These are phyloP conservation scores for Zizania latifolia DNA, from an alignment of 176 grass and related monocot species.

Conservation along the genomic window DNA sequence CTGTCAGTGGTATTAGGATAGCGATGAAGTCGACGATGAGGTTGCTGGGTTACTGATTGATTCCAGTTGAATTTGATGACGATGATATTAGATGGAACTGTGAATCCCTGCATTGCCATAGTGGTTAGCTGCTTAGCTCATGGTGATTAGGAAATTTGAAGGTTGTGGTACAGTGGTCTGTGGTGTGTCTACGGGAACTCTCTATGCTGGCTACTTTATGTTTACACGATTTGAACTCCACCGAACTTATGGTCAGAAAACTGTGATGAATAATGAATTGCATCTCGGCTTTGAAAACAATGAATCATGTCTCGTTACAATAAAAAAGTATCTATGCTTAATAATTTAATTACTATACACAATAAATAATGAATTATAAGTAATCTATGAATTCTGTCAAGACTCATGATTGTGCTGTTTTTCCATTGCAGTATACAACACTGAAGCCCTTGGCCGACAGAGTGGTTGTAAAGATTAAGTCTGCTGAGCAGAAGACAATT, in stretches of 20 bases:
- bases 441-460: constrained; percentile 74
- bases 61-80: background rate
- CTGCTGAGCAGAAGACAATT: constrained; percentile 59
- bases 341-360: background rate
- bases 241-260: background rate
- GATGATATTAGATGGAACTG: background rate
- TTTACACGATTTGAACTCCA: background rate
- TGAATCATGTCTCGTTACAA: background rate
- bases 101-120: background rate
- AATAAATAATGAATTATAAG: background rate
- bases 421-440: constrained; percentile 53
- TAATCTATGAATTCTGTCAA: background rate
- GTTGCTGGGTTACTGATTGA: background rate
- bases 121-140: background rate
- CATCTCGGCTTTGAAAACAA: background rate
- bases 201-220: background rate
- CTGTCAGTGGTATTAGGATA: background rate
- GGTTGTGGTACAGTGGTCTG: background rate
- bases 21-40: background rate
- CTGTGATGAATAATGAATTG: background rate
- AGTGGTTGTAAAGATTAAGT: constrained; percentile 81
- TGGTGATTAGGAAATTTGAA: background rate
- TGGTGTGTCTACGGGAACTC: background rate
- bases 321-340: background rate
- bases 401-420: background rate